Percentiles rank a stretch among this genome's conserved stretches.
Conservation (phyloP, 2,329 filamentous ascomycete species). For the Cercospora berteroae region DNA sequence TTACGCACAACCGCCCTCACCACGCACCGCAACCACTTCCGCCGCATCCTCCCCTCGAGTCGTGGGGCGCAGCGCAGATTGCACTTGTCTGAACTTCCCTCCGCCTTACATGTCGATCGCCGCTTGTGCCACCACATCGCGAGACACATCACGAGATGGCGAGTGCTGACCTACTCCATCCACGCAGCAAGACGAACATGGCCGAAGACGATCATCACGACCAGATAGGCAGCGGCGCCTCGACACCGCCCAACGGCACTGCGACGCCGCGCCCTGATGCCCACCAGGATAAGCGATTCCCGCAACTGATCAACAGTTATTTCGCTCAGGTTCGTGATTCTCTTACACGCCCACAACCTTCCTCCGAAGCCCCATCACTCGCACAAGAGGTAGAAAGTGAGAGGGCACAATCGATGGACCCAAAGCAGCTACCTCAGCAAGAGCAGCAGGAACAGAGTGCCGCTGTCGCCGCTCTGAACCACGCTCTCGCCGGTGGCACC, state of each 20-base stretch:
- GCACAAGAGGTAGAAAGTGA: slow-evolving; percentile 22
- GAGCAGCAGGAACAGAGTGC: slow-evolving; percentile 23
- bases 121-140: slow-evolving; percentile 18
- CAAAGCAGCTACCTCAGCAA: slow-evolving; percentile 18
- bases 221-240: slow-evolving; percentile 75
- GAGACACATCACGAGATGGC: slow-evolving; percentile 25
- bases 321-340: slow-evolving; percentile 98
- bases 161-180: slow-evolving; percentile 29
- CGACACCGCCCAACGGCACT: slow-evolving; percentile 77
- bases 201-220: slow-evolving; percentile 65
- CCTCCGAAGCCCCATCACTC: slow-evolving; percentile 36
- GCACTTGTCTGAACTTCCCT: slow-evolving; percentile 8
- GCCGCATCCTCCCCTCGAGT: not conserved
- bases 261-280: slow-evolving; percentile 91
- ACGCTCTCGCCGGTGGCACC: slow-evolving; percentile 24
- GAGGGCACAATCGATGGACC: slow-evolving; percentile 17
- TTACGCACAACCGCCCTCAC: not conserved
- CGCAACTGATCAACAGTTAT: slow-evolving; percentile 90
- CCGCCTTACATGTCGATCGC: slow-evolving; percentile 22
- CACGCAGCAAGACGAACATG: slow-evolving; percentile 37
- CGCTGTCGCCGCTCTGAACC: slow-evolving; percentile 22
- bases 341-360: slow-evolving; percentile 45
- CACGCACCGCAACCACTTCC: not conserved
- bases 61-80: slow-evolving; percentile 3
- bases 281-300: slow-evolving; percentile 82